Evolutionary conservation across 179 eudicot genomes (phyloP).

Genomic region (Beta lomatogona): DNA sequence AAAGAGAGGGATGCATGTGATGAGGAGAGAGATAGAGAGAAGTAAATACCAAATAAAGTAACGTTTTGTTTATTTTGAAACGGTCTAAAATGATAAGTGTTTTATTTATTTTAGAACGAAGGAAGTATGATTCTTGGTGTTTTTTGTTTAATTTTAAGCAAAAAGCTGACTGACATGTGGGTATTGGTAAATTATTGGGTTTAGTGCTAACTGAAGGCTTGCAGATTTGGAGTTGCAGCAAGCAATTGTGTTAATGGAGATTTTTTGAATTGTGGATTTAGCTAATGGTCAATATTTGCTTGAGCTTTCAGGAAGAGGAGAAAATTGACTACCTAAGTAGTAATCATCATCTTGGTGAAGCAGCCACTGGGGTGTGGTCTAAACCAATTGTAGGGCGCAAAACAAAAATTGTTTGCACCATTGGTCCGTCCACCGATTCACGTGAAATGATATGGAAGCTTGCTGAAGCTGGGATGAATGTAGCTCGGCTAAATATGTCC

Average conservation of each 20-base stretch:
- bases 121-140: background rate
- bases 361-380: conserved; percentile 56
- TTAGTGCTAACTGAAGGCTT: background rate
- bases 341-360: conserved; percentile 46
- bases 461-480: conserved; percentile 91
- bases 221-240: background rate
- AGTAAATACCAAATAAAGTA: no score
- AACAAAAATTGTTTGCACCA: conserved; percentile 87
- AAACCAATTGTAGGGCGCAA: conserved; percentile 70
- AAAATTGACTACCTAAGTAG: conserved; percentile 47
- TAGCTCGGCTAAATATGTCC: conserved; percentile 84
- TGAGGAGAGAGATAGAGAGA: no score
- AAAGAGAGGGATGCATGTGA: no score
- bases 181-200: background rate
- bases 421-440: conserved; percentile 85
- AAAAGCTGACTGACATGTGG: background rate
- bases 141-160: background rate
- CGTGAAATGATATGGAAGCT: conserved; percentile 90
- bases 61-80: no score
- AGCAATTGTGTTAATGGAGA: background rate
- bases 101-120: background rate
- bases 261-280: background rate
- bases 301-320: conserved; percentile 43
- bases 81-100: no score
- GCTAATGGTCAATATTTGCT: background rate